Evolutionary conservation across 2,329 filamentous ascomycete genomes (phyloP), one percentile per base, ranked within the genome.

Genomic region (Phaeosphaeria sp.): DNA sequence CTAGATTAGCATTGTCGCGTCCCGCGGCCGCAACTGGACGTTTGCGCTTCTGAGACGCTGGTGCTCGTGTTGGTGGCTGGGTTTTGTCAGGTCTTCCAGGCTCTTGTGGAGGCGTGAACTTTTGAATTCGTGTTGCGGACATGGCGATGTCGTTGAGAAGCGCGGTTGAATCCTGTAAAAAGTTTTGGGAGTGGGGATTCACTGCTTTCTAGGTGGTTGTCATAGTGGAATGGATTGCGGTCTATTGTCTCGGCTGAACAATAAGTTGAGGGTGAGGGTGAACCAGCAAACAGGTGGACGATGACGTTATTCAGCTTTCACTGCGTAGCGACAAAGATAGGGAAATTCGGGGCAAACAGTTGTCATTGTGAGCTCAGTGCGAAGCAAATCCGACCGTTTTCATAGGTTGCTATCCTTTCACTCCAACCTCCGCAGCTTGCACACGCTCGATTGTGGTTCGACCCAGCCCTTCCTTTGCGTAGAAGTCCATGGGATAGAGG

Each of bases 401-500:
- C 18, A 15, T 30, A 6, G 17, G 13, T 1, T 20, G 53, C 46
- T 42, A 64, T 1, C 54, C 56, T 43, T 39, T 25, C 2, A 55
- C 41, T 17, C 52, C 49, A 6, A 65, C 53, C 36, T 67, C 65
- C 1, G 64, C 69, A 39, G 68, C 68, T 48, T 62, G 69, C 10
- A 76, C 66, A 22, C 73, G 66, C 11, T 72, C 71, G 23, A 68
- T 51, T 7, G 72, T 93, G 30, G 90, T 93, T 75, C 95, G 87
- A 1, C 94, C 95, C 54, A 99, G 73, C 0, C 95, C 95, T 46
- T 97, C 92, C 75, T 90, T 94, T 0, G 89, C 93, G 79, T 99
- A 99, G 74, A 96, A 99, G 77, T 99, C 93, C 95, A 99, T 99
- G 0, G 93, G 94, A 79, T 99, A 99, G 15, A 92, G 84, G 1